Conservation (phyloP, 352 stramenopile species). For the Phytophthora aleatoria region DNA sequence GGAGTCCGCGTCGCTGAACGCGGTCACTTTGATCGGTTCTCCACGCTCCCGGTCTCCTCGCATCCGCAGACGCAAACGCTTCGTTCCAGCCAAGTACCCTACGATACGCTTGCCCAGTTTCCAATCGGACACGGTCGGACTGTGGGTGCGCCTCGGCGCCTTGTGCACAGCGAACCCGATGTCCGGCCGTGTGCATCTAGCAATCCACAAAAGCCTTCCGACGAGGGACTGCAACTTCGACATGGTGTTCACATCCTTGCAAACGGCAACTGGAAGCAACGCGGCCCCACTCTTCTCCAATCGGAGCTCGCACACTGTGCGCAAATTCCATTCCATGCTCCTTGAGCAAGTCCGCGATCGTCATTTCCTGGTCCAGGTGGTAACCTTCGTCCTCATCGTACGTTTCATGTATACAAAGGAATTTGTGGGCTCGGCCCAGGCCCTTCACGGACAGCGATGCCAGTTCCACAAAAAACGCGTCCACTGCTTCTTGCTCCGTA, state of each 20-base stretch:
- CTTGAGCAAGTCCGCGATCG: conserved; percentile 28
- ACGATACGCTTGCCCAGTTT: conserved; percentile 18
- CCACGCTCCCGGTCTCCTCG: background rate
- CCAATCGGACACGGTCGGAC: conserved; percentile 9
- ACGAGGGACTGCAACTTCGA: conserved; percentile 40
- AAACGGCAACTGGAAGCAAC: too few species aligned
- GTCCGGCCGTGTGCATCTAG: conserved; percentile 33
- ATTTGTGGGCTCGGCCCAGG: too few species aligned
- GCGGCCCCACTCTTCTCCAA: too few species aligned
- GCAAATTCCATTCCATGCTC: conserved; percentile 4
- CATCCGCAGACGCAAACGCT: conserved; percentile 14
- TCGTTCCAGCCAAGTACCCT: conserved; percentile 20
- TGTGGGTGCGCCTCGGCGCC: conserved; percentile 10
- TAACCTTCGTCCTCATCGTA: conserved; percentile 14
- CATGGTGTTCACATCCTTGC: conserved; percentile 5
- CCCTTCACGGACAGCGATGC: conserved; percentile 31
- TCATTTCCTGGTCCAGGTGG: conserved; percentile 23
- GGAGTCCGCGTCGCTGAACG: conserved; percentile 33
- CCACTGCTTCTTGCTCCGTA: background rate
- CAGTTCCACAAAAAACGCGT: conserved; percentile 24
- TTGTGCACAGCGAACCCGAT: conserved; percentile 36
- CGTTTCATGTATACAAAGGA: conserved; percentile 16
- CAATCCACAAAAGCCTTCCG: conserved; percentile 36
- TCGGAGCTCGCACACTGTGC: too few species aligned
- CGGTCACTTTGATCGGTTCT: background rate